Conservation (phyloP, 768 basidiomycete genomes). For the Chiua virens region DNA sequence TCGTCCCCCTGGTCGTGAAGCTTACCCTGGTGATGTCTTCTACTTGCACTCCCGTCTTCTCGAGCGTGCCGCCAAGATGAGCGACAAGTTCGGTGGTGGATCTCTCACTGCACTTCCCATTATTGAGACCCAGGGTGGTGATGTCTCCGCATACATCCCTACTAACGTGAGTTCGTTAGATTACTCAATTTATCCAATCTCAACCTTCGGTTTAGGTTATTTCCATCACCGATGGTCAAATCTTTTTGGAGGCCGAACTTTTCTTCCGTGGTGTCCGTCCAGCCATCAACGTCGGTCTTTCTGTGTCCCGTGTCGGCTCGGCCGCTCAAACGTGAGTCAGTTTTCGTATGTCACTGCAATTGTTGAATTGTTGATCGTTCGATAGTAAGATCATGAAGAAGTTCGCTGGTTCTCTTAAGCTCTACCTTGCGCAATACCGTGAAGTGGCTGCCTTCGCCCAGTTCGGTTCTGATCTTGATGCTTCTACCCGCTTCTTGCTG, state of each 20-base stretch:
- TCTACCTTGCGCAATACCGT: conserved; percentile 99
- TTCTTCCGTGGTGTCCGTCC: conserved; percentile 99
- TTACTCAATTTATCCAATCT: not conserved
- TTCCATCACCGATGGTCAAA: conserved; percentile 99
- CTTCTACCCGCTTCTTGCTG: conserved; percentile 97
- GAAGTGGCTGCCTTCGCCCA: conserved; percentile 99
- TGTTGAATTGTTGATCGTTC: not conserved
- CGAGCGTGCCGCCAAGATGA: conserved; percentile 99
- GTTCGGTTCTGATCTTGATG: conserved; percentile 99
- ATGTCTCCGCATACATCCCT: conserved; percentile 99
- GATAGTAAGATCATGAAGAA: conserved; percentile 98
- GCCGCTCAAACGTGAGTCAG: conserved; percentile 96
- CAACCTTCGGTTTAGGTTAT: conserved; percentile 67
- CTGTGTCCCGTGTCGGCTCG: conserved; percentile 99
- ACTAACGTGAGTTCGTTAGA: conserved; percentile 61
- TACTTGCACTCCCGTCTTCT: conserved; percentile 99
- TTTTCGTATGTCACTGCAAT: not conserved
- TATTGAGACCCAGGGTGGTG: conserved; percentile 99
- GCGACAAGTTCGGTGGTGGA: conserved; percentile 97
- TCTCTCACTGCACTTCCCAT: conserved; percentile 98
- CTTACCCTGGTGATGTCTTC: conserved; percentile 99
- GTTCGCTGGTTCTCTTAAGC: conserved; percentile 98
- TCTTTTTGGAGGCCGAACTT: conserved; percentile 99
- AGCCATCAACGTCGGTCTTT: conserved; percentile 99
- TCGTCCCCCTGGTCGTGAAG: conserved; percentile 99